Percentiles rank a stretch among this genome's conserved stretches.
These are phyloP conservation scores for Huntiella savannae DNA, from an alignment of 2,329 filamentous ascomycete genomes.

Conservation along the genomic window DNA sequence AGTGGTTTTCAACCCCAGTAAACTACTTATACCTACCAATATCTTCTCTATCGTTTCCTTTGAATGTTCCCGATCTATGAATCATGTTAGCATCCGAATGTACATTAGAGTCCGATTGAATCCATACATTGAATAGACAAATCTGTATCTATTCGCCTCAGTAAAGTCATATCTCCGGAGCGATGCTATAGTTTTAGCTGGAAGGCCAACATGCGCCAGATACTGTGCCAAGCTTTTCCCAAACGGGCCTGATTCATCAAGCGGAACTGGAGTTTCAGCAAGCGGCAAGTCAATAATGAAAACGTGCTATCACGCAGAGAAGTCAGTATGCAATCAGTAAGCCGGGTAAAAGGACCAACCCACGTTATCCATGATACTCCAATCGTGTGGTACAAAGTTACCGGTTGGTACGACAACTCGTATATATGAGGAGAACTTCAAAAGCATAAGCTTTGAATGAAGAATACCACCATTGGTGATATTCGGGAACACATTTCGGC, in stretches of 20 bases:
- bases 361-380: conserved; percentile 80
- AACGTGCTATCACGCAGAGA: conserved; percentile 34
- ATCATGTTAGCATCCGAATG: too few relatives aligned
- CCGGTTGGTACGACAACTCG: conserved; percentile 73
- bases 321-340: conserved; percentile 1
- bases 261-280: conserved; percentile 11
- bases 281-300: conserved; percentile 85
- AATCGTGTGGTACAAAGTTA: conserved; percentile 72
- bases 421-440: conserved; percentile 58
- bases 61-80: conserved; percentile 16
- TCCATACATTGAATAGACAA: conserved; percentile 67
- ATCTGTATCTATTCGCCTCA: conserved; percentile 50
- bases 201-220: conserved; percentile 44
- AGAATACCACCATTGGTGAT: conserved; percentile 61
- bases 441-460: conserved; percentile 85
- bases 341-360: conserved; percentile 13
- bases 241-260: conserved; percentile 29
- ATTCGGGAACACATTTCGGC: conserved; percentile 63
- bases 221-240: conserved; percentile 53
- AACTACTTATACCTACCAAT: conserved; percentile 24
- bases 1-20: not conserved
- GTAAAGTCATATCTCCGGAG: conserved; percentile 67
- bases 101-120: conserved; percentile 5
- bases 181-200: conserved; percentile 44
- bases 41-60: conserved; percentile 30